A percentile compares a stretch with the other conserved stretches of the same genome.
Evolutionary conservation across 2,329 filamentous ascomycete genomes (phyloP).

Genomic region (Scorias spongiosa): DNA sequence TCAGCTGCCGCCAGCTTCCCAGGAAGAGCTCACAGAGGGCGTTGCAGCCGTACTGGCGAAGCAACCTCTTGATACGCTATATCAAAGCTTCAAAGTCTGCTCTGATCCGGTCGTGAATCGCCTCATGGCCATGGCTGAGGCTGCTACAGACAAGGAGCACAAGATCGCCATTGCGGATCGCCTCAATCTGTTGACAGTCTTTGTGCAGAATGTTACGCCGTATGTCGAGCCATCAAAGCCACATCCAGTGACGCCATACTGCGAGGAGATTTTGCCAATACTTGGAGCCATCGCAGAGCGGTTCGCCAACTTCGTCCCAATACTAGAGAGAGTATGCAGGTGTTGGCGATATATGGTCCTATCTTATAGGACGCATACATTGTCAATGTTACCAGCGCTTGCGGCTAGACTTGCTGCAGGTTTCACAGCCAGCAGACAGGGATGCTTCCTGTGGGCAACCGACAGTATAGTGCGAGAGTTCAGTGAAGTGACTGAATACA

Average conservation of each 20-base stretch:
- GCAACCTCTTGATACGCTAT: conserved; percentile 66
- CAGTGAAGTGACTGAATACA: conserved; percentile 73
- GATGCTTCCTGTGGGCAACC: conserved; percentile 97
- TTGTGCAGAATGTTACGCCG: conserved; percentile 65
- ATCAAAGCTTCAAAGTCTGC: conserved; percentile 77
- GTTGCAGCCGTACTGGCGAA: conserved; percentile 83
- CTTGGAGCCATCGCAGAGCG: conserved; percentile 74
- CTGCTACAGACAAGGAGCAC: conserved; percentile 64
- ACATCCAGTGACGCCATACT: conserved; percentile 91
- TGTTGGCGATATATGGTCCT: conserved; percentile 97
- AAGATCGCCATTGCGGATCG: conserved; percentile 89
- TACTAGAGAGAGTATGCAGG: conserved; percentile 83
- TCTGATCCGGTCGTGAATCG: conserved; percentile 79
- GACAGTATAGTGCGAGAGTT: conserved; percentile 91
- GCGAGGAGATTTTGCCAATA: conserved; percentile 82
- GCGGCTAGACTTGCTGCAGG: conserved; percentile 78
- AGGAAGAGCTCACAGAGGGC: conserved; percentile 92
- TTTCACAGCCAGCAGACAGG: conserved; percentile 74
- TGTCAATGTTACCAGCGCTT: conserved; percentile 67
- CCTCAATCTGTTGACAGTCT: conserved; percentile 80
- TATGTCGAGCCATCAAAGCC: conserved; percentile 55
- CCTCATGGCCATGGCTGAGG: conserved; percentile 74
- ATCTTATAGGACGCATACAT: conserved; percentile 80
- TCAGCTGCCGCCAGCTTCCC: conserved; percentile 67
- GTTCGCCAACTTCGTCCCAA: conserved; percentile 72